Conservation (phyloP, 2,329 filamentous ascomycete species). For the Aspergillus sp. region DNA sequence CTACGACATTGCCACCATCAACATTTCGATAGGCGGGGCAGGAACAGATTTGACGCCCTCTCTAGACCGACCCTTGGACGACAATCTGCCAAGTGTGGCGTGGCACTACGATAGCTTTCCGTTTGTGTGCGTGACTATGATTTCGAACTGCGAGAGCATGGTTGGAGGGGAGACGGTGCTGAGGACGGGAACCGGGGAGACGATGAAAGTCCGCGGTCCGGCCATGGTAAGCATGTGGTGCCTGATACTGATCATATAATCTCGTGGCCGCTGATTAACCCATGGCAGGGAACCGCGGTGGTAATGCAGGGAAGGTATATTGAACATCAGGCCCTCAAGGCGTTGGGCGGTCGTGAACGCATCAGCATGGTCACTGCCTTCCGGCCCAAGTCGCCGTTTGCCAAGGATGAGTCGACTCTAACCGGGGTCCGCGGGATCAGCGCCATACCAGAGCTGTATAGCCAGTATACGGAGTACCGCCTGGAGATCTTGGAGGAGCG, state of each 20-base stretch:
- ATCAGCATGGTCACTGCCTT: conserved; percentile 64
- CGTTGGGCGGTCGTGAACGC: conserved; percentile 56
- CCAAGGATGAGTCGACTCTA: conserved; percentile 58
- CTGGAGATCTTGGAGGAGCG: conserved; percentile 60
- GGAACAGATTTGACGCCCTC: not conserved
- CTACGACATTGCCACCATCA: not conserved
- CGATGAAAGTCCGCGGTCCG: conserved; percentile 14
- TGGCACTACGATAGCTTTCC: conserved; percentile 58
- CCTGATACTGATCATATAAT: too few species aligned
- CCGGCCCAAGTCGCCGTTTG: conserved; percentile 52
- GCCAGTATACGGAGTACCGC: conserved; percentile 58
- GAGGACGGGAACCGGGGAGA: conserved; percentile 52
- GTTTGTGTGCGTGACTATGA: conserved; percentile 65
- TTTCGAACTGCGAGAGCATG: conserved; percentile 62
- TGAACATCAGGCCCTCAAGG: conserved; percentile 58
- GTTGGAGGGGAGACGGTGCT: conserved; percentile 64
- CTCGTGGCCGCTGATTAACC: too few species aligned
- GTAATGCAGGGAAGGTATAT: conserved; percentile 64
- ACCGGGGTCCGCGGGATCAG: conserved; percentile 58
- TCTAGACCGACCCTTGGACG: not conserved
- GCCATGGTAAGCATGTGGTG: not conserved
- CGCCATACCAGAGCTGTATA: conserved; percentile 54
- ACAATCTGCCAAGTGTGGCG: conserved; percentile 28
- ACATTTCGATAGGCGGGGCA: not conserved
- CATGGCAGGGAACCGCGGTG: conserved; percentile 41